Evolutionary conservation across 805 yeast species (phyloP).

Genomic region (Torulaspora microellipsoides): DNA sequence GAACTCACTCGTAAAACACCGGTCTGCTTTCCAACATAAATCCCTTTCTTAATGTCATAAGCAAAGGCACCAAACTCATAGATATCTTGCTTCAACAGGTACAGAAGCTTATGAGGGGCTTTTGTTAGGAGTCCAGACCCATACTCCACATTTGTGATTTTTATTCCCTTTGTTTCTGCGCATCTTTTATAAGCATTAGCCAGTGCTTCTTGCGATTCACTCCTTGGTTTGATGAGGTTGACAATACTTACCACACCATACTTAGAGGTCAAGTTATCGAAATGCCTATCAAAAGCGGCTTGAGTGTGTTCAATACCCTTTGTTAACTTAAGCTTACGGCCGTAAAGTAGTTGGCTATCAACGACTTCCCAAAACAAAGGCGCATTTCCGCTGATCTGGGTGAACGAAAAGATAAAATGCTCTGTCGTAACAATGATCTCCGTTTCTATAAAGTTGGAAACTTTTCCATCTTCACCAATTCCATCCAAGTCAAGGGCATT

Average conservation of each 20-base stretch:
- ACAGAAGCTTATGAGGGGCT: constrained; percentile 41
- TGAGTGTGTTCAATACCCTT: constrained; percentile 81
- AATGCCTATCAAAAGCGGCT: constrained; percentile 79
- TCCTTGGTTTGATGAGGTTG: constrained; percentile 63
- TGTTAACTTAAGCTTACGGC: constrained; percentile 75
- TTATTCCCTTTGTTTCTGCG: constrained; percentile 34
- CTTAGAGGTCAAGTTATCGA: constrained; percentile 60
- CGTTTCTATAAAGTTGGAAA: constrained; percentile 87
- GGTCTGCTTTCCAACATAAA: constrained; percentile 71
- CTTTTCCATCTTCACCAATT: constrained; percentile 86
- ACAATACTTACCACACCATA: constrained; percentile 84
- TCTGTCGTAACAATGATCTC: constrained; percentile 65
- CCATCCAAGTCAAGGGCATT: constrained; percentile 84
- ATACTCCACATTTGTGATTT: constrained; percentile 37
- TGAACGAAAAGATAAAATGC: constrained; percentile 58
- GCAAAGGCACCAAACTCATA: constrained; percentile 81
- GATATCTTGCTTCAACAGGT: constrained; percentile 57
- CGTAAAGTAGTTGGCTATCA: constrained; percentile 54
- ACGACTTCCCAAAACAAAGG: constrained; percentile 96
- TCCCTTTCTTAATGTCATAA: constrained; percentile 56
- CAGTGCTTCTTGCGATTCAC: constrained; percentile 63
- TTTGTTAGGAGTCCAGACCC: constrained; percentile 36
- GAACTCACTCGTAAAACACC: constrained; percentile 91
- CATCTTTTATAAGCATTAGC: constrained; percentile 58
- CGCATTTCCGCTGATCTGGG: constrained; percentile 85